A percentile compares a stretch with the other conserved stretches of the same genome.
Evolutionary conservation across 202 grass and related monocot genomes (phyloP).

Genomic region (Elaeis oleifera): DNA sequence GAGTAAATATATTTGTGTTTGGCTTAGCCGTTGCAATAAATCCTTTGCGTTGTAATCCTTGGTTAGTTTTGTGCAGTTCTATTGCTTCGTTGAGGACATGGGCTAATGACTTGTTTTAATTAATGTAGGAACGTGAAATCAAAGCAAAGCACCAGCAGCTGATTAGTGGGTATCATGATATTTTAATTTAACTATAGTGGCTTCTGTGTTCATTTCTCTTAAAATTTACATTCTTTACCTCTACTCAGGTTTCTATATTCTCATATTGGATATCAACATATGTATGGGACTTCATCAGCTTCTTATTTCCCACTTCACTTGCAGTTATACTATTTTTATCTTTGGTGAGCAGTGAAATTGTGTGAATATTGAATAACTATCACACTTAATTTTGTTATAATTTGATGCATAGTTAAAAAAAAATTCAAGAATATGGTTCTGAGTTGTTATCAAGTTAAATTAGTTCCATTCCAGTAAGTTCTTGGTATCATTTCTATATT

Average conservation of each 20-base stretch:
- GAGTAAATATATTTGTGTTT: no score
- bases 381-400: neutral
- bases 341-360: constrained; percentile 28
- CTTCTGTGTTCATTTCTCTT: constrained; percentile 3
- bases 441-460: no score
- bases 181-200: neutral
- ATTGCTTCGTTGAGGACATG: no score
- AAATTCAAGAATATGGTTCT: no score
- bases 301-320: constrained; percentile 35
- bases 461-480: no score
- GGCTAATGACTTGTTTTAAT: constrained; percentile 1
- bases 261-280: constrained; percentile 47
- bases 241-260: constrained; percentile 36
- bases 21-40: no score
- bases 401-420: no score
- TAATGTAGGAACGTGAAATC: constrained; percentile 39
- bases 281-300: constrained; percentile 45
- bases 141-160: constrained; percentile 50
- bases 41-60: no score
- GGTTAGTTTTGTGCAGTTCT: no score
- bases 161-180: constrained; percentile 43
- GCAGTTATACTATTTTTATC: constrained; percentile 38
- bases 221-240: neutral
- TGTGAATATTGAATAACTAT: no score
- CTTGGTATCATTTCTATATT: no score